Evolutionary conservation across 345 rosid genomes (phyloP), one percentile per base, ranked within the genome.

Genomic region (Syzygium grande): DNA sequence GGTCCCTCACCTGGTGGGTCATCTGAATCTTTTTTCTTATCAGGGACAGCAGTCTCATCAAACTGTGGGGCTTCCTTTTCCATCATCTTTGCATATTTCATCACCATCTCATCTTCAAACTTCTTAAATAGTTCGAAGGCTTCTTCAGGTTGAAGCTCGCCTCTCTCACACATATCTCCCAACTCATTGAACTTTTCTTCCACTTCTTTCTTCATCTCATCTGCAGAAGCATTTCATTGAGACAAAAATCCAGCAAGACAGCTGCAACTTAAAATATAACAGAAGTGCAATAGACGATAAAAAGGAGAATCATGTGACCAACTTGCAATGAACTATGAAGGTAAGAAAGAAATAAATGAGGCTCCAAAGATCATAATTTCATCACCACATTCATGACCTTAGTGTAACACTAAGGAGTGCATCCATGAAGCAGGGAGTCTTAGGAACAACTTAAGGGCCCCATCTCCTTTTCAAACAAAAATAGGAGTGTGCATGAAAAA

Each of bases 1-100:
- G 99, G 99, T 53, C 99, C 99, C 89, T 94, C 93, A 46, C 98
- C 98, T 2, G 97, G 98, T 63, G 98, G 99, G 68, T 96, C 98
- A 94, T 94, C 97, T 27, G 56, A 89, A 25, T 93, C 83, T 84
- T 93, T 92, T 85, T 93, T 94, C 87, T 86, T 92, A 85, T 93
- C 94, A 0, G 94, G 92, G 56, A 91, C 92, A 85, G 84, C 90
- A 52, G 92, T 88, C 86, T 93, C 93, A 89, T 95, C 98, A 90
- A 94, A 92, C 30, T 93, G 51, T 27, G 96, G 94, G 41, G 93
- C 96, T 84, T 94, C 92, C 14, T 94, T 95, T 91, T 96, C 98
- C 90, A 93, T 93, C 86, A 84, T 91, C 88, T 90, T 88, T 86
- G 93, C 94, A 87, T 98, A 94, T 84, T 95, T 96, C 84, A 89